These are phyloP conservation scores for Penicillium daleae DNA, from an alignment of 495 filamentous ascomycete species.

Conservation along the genomic window DNA sequence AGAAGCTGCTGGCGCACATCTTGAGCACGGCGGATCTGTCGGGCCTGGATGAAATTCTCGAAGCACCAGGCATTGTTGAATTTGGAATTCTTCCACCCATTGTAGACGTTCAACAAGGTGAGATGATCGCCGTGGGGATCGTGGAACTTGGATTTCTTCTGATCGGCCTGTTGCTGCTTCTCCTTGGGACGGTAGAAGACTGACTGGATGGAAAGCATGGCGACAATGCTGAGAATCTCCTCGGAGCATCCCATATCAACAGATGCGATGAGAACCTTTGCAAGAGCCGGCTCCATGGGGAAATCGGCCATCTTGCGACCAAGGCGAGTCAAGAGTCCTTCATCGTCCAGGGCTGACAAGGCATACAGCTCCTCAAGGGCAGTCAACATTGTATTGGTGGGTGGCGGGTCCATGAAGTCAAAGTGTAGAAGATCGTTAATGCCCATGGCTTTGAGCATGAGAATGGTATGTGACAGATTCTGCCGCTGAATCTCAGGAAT, in stretches of 20 bases:
- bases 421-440: constrained; percentile 98
- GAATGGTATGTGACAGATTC: constrained; percentile 90
- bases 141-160: constrained; percentile 97
- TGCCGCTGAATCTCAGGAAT: constrained; percentile 97
- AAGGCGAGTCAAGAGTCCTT: constrained; percentile 89
- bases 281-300: constrained; percentile 87
- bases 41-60: constrained; percentile 96
- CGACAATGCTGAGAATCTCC: constrained; percentile 91
- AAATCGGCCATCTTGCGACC: constrained; percentile 98
- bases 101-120: constrained; percentile 95
- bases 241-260: constrained; percentile 89
- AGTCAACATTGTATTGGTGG: constrained; percentile 96
- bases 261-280: constrained; percentile 86
- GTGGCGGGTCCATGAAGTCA: constrained; percentile 98
- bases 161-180: constrained; percentile 92
- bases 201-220: constrained; percentile 84
- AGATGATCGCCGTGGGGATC: constrained; percentile 94
- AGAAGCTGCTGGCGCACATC: constrained; percentile 92
- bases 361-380: constrained; percentile 95
- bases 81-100: constrained; percentile 83
- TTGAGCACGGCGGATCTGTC: constrained; percentile 82
- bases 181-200: constrained; percentile 96
- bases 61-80: constrained; percentile 91
- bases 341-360: constrained; percentile 89
- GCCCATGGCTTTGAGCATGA: constrained; percentile 99